phyloP scores from a whole-genome alignment of 2,329 filamentous ascomycete genomes.

The Fusarium hostae region DNA sequence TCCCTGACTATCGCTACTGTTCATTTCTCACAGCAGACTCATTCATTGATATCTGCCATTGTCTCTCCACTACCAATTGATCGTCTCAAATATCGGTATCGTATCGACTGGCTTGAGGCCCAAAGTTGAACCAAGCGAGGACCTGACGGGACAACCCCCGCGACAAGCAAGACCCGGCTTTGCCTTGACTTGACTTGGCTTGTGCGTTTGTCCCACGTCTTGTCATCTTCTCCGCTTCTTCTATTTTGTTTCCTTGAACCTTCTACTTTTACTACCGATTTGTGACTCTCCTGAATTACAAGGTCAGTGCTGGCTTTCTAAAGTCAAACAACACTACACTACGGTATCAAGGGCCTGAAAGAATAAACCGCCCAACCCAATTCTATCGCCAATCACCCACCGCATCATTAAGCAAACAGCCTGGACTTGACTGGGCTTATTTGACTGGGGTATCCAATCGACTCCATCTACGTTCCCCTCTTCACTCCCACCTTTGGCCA shows the following conservation, averaged over 20 bases:
- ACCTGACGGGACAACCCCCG: slow-evolving; percentile 9
- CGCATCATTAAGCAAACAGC: slow-evolving; percentile 14
- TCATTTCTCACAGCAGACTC: neutral
- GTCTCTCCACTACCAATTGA: slow-evolving; percentile 5
- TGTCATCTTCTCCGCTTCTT: slow-evolving; percentile 27
- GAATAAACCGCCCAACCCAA: slow-evolving; percentile 4
- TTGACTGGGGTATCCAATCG: slow-evolving; percentile 34
- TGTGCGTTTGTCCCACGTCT: slow-evolving; percentile 8
- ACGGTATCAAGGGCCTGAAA: neutral
- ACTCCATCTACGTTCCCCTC: slow-evolving; percentile 33
- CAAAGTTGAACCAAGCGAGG: slow-evolving; percentile 27
- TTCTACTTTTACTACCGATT: slow-evolving; percentile 22
- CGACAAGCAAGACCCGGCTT: slow-evolving; percentile 16
- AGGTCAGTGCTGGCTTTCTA: slow-evolving; percentile 23
- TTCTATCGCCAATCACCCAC: slow-evolving; percentile 21
- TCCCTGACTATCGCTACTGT: slow-evolving; percentile 49
- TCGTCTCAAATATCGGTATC: slow-evolving; percentile 21
- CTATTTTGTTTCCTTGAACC: slow-evolving; percentile 27
- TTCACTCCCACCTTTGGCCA: slow-evolving; percentile 39
- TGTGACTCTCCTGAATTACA: slow-evolving; percentile 7
- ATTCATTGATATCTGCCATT: slow-evolving; percentile 9
- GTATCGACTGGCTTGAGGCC: slow-evolving; percentile 16
- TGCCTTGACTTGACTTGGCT: slow-evolving; percentile 10
- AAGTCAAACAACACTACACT: neutral
- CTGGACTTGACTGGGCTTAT: slow-evolving; percentile 9